Evolutionary conservation across 164 flowering plant species (phyloP), one percentile per base, ranked within the genome.

Genomic region (Pachysandra terminalis): DNA sequence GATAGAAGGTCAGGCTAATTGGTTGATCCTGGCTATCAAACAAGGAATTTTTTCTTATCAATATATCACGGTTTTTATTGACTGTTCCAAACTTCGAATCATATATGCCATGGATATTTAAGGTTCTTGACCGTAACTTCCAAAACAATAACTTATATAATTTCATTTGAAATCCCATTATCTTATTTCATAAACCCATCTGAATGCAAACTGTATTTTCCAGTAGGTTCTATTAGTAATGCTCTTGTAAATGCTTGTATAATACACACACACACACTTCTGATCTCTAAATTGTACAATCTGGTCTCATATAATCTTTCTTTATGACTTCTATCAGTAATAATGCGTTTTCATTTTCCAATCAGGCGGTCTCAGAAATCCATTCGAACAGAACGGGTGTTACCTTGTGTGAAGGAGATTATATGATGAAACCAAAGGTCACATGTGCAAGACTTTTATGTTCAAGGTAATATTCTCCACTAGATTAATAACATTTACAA

Each of bases 311-410:
- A 32, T 32, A 3, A 32, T 7, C 37, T n/a, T 32, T 7, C 37
- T 32, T 32, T 32, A 32, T 32, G 37, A 32, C 37, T 32, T 32
- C 7, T 32, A 32, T 32, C 37, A 32, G 37, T 32, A 32, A 32
- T 32, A 32, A 32, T 3, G 37, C 25, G 21, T 64, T 70, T 22
- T 16, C 27, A 26, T 40, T 68, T 62, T 66, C 12, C 63, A 61
- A 59, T 75, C 87, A 80, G 84, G 72, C 87, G 15, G 73, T 77
- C 5, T 68, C 71, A 28, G 87, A 85, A 25, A 70, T 77, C 41
- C 82, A 67, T 48, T 61, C 83, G 35, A 71, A 64, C 67, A 63
- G 85, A 72, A 53, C 59, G 28, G 73, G 67, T 54, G 28, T 65
- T 15, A 56, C 59, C 28, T 40, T 64, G 5, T 56, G 22, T 59